Conservation (phyloP, 2,329 filamentous ascomycete genomes). For the Tricladium varicosporioides region DNA sequence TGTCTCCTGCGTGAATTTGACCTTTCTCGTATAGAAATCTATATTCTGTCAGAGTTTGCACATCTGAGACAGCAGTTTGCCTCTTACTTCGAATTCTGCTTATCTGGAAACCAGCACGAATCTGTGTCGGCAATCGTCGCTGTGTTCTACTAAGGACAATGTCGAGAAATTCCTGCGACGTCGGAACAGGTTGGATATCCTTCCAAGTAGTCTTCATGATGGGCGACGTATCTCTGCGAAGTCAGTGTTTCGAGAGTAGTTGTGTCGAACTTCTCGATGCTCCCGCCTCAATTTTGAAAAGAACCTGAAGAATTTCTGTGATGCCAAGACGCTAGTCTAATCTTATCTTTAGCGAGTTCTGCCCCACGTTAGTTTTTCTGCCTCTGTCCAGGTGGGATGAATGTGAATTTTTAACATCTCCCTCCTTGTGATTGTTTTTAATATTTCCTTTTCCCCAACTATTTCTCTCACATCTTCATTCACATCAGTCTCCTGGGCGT, state of each 20-base stretch:
- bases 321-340: slow-evolving; percentile 12
- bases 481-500: neutral
- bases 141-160: slow-evolving; percentile 94
- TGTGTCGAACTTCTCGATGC: slow-evolving; percentile 1
- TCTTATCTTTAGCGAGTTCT: slow-evolving; percentile 18
- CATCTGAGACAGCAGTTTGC: slow-evolving; percentile 6
- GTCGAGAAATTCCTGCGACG: slow-evolving; percentile 93
- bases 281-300: slow-evolving; percentile 7
- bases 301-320: slow-evolving; percentile 13
- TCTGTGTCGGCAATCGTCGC: slow-evolving; percentile 90
- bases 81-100: slow-evolving; percentile 71
- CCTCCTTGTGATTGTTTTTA: neutral
- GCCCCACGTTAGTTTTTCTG: slow-evolving; percentile 3
- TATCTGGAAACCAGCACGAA: slow-evolving; percentile 94
- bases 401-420: neutral
- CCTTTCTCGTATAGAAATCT: slow-evolving; percentile 95
- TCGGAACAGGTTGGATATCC: slow-evolving; percentile 84
- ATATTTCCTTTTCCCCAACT: neutral
- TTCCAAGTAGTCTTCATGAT: slow-evolving; percentile 66
- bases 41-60: slow-evolving; percentile 22
- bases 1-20: slow-evolving; percentile 97
- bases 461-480: neutral
- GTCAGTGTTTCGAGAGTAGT: neutral
- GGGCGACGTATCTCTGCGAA: slow-evolving; percentile 22
- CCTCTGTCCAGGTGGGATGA: neutral